Evolutionary conservation across 2,329 filamentous ascomycete genomes (phyloP).

Genomic region (Uncinocarpus reesii): DNA sequence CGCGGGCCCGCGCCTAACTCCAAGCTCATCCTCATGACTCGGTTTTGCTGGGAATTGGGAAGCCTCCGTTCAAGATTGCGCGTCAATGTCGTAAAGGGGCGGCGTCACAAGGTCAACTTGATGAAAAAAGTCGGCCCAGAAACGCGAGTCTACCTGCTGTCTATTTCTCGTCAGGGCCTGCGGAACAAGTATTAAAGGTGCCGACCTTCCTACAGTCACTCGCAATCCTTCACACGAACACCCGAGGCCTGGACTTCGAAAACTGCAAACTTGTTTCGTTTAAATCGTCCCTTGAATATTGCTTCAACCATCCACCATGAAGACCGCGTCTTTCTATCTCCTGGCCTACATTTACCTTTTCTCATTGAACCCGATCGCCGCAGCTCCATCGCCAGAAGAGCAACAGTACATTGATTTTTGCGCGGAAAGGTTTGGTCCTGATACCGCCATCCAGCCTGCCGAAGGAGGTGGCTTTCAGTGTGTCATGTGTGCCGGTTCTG

Average conservation of each 20-base stretch:
- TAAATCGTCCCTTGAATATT: not conserved
- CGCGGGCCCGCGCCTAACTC: no score
- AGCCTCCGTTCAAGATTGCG: no score
- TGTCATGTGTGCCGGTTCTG: conserved; percentile 6
- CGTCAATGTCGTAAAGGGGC: no score
- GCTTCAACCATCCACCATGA: not conserved
- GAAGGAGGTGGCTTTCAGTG: conserved; percentile 7
- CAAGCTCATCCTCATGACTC: no score
- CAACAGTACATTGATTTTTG: conserved; percentile 10
- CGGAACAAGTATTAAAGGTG: not conserved
- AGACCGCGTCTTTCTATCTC: not conserved
- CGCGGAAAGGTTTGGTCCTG: not conserved
- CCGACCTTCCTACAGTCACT: not conserved
- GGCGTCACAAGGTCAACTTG: no score
- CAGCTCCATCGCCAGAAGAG: not conserved
- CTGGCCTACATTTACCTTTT: conserved; percentile 2
- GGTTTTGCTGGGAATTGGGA: no score
- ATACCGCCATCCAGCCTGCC: not conserved
- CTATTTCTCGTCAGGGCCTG: not conserved
- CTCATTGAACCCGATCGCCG: not conserved
- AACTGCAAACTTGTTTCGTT: not conserved
- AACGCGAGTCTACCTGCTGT: not conserved
- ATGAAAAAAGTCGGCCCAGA: not conserved
- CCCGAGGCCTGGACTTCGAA: no score
- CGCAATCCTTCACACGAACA: no score